phyloP scores from a whole-genome alignment of 164 flowering plant genomes.

The Vitis vinifera region ASM3070453v1 NC_081806.1:9953501-9954000 shows the following conservation, averaged over 20 bases:
- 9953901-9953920: slow-evolving; percentile 97
- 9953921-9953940: slow-evolving; percentile 99
- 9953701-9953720: slow-evolving; percentile 12
- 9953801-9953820: background rate
- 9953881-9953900: slow-evolving; percentile 66
- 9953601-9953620: slow-evolving; percentile 33
- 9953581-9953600: slow-evolving; percentile 60
- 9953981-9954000: background rate
- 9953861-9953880: slow-evolving; percentile 2
- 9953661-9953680: slow-evolving; percentile 20
- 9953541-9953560: slow-evolving; percentile 45
- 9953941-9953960: slow-evolving; percentile 97
- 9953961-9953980: slow-evolving; percentile 82
- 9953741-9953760: background rate
- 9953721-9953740: slow-evolving; percentile 5
- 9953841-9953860: slow-evolving; percentile 9
- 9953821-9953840: background rate
- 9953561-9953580: slow-evolving; percentile 56
- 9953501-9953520: slow-evolving; percentile 15
- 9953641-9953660: slow-evolving; percentile 54
- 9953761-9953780: slow-evolving; percentile 1
- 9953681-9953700: slow-evolving; percentile 20
- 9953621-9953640: slow-evolving; percentile 34
- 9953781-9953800: background rate
- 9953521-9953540: slow-evolving; percentile 17